Conservation (phyloP, 2,329 filamentous ascomycete genomes). For the Phyllosticta capitalensis region DNA sequence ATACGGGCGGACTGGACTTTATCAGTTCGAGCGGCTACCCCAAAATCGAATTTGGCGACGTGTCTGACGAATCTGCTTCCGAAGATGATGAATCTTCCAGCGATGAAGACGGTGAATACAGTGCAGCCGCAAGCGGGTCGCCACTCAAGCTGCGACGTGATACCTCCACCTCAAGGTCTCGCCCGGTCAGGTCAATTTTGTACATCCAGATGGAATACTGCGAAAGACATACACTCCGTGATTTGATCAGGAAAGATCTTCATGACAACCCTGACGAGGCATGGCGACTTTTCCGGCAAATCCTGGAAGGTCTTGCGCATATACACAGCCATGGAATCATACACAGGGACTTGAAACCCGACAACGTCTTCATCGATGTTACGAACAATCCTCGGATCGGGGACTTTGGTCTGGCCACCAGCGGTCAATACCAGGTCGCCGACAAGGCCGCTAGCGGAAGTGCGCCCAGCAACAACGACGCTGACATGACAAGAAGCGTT, state of each 20-base stretch:
- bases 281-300: conserved; percentile 86
- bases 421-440: conserved; percentile 59
- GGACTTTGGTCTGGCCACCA: conserved; percentile 91
- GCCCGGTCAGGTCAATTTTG: conserved; percentile 58
- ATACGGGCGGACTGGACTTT: conserved; percentile 74
- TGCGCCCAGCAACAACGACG: conserved; percentile 21
- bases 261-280: conserved; percentile 65
- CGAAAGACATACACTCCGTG: conserved; percentile 82
- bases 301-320: conserved; percentile 80
- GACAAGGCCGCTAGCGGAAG: conserved; percentile 40
- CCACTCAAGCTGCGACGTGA: conserved; percentile 27
- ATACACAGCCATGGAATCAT: conserved; percentile 89
- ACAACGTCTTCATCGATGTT: conserved; percentile 94
- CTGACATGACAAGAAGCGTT: conserved; percentile 60
- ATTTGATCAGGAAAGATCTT: conserved; percentile 70
- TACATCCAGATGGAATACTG: conserved; percentile 99
- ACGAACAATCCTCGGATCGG: conserved; percentile 89
- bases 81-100: conserved; percentile 26
- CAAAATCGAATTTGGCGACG: conserved; percentile 68
- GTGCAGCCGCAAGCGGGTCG: conserved; percentile 24
- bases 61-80: conserved; percentile 32
- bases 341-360: conserved; percentile 90
- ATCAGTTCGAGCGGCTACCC: conserved; percentile 78
- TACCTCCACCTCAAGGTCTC: conserved; percentile 37
- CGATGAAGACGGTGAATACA: conserved; percentile 35